Percentiles rank a stretch among this genome's conserved stretches.
Conservation (phyloP, 768 basidiomycete genomes). For the Tylopilus rubrobrunneus region DNA sequence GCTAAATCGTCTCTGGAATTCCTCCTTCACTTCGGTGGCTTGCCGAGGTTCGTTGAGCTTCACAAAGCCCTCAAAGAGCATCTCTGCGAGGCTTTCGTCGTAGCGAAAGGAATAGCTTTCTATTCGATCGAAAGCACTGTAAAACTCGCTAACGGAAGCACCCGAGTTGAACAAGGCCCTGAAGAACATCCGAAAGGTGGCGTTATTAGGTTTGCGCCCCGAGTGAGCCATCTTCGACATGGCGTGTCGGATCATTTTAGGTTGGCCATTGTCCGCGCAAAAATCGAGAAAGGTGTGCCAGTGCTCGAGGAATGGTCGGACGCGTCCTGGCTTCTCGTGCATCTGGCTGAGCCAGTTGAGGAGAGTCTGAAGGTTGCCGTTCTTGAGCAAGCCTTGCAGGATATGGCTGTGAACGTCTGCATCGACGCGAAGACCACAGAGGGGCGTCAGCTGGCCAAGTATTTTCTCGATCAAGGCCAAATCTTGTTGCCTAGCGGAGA, state of each 20-base stretch:
- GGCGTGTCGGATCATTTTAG: constrained; percentile 24
- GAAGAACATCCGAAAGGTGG: constrained; percentile 49
- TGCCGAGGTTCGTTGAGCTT: constrained; percentile 34
- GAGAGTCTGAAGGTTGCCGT: constrained; percentile 41
- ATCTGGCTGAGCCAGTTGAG: constrained; percentile 53
- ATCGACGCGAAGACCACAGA: constrained; percentile 45
- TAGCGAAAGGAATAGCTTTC: constrained; percentile 40
- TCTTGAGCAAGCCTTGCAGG: constrained; percentile 44
- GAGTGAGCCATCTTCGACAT: constrained; percentile 37
- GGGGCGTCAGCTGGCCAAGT: constrained; percentile 43
- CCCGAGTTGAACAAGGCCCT: constrained; percentile 37
- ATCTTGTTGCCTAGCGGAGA: constrained; percentile 51
- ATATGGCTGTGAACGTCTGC: constrained; percentile 47
- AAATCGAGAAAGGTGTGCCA: constrained; percentile 52
- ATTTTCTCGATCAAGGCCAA: constrained; percentile 52
- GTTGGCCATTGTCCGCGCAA: constrained; percentile 30
- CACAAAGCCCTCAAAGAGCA: constrained; percentile 43
- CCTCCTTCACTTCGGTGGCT: constrained; percentile 36
- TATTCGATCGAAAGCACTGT: constrained; percentile 45
- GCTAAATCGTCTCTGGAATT: constrained; percentile 35
- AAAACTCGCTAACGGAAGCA: constrained; percentile 32
- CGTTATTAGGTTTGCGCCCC: constrained; percentile 40
- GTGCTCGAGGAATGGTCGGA: constrained; percentile 47
- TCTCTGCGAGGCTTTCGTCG: constrained; percentile 38
- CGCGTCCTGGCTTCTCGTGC: constrained; percentile 43